Evolutionary conservation across 1,284 basidiomycete genomes (phyloP).

Genomic region (Neonothopanus nambi): DNA sequence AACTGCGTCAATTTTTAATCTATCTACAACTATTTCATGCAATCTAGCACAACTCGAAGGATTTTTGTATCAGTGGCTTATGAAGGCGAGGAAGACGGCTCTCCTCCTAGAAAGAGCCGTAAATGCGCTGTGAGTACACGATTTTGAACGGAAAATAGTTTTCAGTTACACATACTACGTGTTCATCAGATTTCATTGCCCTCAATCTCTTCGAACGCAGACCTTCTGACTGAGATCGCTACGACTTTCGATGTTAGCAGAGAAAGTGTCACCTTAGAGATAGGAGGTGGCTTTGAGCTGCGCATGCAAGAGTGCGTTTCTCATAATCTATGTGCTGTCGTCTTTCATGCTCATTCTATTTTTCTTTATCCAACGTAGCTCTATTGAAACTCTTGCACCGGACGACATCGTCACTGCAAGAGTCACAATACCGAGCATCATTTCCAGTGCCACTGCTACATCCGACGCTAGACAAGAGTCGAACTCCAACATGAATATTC

Average conservation of each 20-base stretch:
- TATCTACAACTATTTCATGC: too few species aligned
- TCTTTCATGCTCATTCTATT: not conserved
- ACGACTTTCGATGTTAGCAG: not conserved
- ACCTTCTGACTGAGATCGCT: not conserved
- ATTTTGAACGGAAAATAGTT: too few species aligned
- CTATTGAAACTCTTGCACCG: slow-evolving; percentile 11
- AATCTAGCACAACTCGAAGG: too few species aligned
- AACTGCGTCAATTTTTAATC: too few species aligned
- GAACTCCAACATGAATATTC: not conserved
- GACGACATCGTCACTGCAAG: slow-evolving; percentile 12
- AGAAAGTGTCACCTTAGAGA: slow-evolving; percentile 18
- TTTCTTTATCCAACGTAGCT: slow-evolving; percentile 1
- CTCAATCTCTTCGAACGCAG: not conserved
- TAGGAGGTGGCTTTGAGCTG: slow-evolving; percentile 25
- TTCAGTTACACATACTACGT: too few species aligned
- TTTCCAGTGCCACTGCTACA: not conserved
- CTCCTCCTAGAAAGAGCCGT: too few species aligned
- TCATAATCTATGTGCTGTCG: not conserved
- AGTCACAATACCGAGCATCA: not conserved
- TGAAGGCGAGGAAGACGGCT: too few species aligned
- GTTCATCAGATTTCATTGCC: not conserved
- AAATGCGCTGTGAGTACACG: too few species aligned
- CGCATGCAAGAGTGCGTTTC: slow-evolving; percentile 22
- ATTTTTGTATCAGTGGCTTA: too few species aligned
- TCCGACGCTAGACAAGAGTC: too few species aligned